Base-by-base conservation (phyloP, 306 rosid species). In the Gleditsia sinensis region DNA sequence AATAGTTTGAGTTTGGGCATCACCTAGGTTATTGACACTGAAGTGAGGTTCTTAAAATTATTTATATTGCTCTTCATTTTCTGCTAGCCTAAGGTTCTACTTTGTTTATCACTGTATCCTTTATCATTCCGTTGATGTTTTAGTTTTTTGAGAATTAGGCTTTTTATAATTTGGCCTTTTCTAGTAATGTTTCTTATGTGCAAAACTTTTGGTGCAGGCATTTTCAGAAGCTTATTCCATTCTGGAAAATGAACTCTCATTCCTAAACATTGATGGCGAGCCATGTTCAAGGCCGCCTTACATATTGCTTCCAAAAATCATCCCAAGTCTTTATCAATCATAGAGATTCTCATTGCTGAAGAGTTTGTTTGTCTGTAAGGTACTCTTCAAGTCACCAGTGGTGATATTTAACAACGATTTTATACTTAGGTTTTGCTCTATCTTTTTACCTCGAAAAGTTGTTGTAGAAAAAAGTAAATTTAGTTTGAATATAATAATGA, bases 211-310 rank as follows among this genome's bases (percentile, higher is more conserved):
- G 32, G 21, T 78, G 51, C 59, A 89, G 94, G 94, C 94, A 16
- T 89, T 86, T 76, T 78, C 94, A 30, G 94, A 89, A 72, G 94
- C 94, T 50, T 84, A 82, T 78, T 80, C 88, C 58, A 68, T 84
- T 76, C 76, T 89, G 79, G 91, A 89, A 79, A 77, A 72, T 66
- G 83, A 84, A 82, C 75, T 80, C 23, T 32, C 81, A 36, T 72
- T 78, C 50, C 71, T 86, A 72, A 56, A 80, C 28, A 65, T 51
- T 58, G 78, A 69, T 70, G 85, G 75, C 9, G 88, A 82, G 24
- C 13, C 74, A 14, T 61, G 72, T 73, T 56, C 85, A 33, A 79
- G 40, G 67, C 67, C 75, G 19, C 46, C 88, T 17, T 61, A 66
- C 76, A 81, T 70, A 54, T 50, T 86, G 71, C 89, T 86, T 50